Base-by-base conservation (phyloP, 257 asterid species). In the Verbascum thapsus region DNA sequence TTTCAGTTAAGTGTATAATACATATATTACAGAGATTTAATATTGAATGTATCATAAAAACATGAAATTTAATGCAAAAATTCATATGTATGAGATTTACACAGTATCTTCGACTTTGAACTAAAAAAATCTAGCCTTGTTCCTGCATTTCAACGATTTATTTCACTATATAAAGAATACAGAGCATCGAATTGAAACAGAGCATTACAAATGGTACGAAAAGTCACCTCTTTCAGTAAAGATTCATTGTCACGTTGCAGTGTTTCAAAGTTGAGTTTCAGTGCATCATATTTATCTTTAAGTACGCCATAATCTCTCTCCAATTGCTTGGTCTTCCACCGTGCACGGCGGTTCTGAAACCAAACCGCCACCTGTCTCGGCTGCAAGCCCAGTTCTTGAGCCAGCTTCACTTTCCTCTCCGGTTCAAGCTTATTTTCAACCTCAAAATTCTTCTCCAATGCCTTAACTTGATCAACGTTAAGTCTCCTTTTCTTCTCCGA, bases 351-450 rank as follows among this genome's bases (percentile, higher is more conserved):
- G 75, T 92, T 92, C 62, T 92, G 98, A 78, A 92, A 92, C 98
- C 98, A 92, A 48, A 92, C 91, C 34, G 98, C 98, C 30, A 92
- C 98, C 82, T 92, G 98, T 17, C 98, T 55, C 26, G 98, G 98
- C 80, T 92, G 97, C 66, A 92, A 20, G 0, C 96, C 96, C 3
- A 92, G 88, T 57, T 92, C 97, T 50, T 80, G 91, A 1, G 98
- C 98, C 44, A 92, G 80, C 60, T 85, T 86, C 17, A 81, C 82
- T 67, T 92, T 92, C 76, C 97, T 78, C 52, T 92, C 98, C 2
- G 98, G 96, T 50, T 92, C 98, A 10, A 92, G 94, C 74, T 92
- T 92, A 73, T 92, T 92, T 44, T 92, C 98, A 10, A 92, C 95
- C 70, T 92, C 98, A 51, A 92, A 92, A 61, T 85, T 83, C 73